A percentile compares a stretch with the other conserved stretches of the same genome.
phyloP scores from a whole-genome alignment of 2,329 filamentous ascomycete species.

The Sphaerulina musiva region DNA sequence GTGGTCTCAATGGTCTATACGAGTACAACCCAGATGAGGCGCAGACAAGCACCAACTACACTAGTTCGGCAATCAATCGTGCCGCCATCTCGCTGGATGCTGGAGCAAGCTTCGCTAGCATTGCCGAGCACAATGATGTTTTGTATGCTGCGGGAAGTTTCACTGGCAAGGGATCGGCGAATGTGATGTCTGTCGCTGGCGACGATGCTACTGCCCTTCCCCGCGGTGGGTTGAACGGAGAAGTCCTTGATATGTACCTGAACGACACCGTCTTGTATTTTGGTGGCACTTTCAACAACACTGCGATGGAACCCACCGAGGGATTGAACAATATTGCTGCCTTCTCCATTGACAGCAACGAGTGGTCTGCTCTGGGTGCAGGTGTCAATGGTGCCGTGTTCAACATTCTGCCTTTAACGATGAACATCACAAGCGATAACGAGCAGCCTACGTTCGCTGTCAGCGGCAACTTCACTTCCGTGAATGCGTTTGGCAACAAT shows the following conservation, averaged over 20 bases:
- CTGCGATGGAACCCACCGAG: conserved; percentile 53
- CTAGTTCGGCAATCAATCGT: conserved; percentile 66
- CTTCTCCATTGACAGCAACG: conserved; percentile 61
- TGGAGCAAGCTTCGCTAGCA: conserved; percentile 61
- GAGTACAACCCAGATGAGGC: conserved; percentile 69
- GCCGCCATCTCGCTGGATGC: conserved; percentile 64
- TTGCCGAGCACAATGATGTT: conserved; percentile 53
- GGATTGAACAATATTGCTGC: conserved; percentile 69
- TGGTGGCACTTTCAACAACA: conserved; percentile 77
- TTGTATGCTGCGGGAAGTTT: conserved; percentile 83
- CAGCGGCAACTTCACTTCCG: conserved; percentile 69
- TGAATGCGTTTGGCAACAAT: conserved; percentile 62
- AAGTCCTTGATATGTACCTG: conserved; percentile 65
- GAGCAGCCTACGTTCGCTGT: conserved; percentile 71
- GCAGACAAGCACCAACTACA: conserved; percentile 56
- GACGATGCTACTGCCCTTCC: conserved; percentile 56
- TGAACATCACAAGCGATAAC: conserved; percentile 66
- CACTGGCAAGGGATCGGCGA: conserved; percentile 57
- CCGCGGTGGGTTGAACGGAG: conserved; percentile 70
- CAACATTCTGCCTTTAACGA: conserved; percentile 65
- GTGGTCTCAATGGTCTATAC: conserved; percentile 80
- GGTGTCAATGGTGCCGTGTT: conserved; percentile 76
- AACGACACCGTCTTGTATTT: conserved; percentile 65
- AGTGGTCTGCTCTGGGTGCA: conserved; percentile 73
- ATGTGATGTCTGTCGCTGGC: conserved; percentile 66